Evolutionary conservation across 2,329 filamentous ascomycete species (phyloP), one percentile per base, ranked within the genome.

Genomic region (Nigrospora osmanthi): DNA sequence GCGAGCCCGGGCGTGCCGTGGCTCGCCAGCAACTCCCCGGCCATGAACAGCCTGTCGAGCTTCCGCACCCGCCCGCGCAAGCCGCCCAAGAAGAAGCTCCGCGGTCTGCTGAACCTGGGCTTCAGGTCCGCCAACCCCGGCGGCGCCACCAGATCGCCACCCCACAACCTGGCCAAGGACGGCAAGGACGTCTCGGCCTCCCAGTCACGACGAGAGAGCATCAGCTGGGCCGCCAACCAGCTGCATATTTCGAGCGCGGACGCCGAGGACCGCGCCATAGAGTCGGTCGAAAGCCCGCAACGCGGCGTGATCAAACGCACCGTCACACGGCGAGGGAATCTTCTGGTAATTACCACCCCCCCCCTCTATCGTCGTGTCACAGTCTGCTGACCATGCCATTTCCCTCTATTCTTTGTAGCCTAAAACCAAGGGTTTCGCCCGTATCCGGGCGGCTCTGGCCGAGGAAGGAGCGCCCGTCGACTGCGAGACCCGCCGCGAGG

Each of bases 381-480:
- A 23, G 35, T 36, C 16, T 49, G 47, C 62, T 30, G 32, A 11
- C 13, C 6, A 6, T 12, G 38, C 30, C 37, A 19, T 32, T n/a
- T 44, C 19, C 32, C 15, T 15, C 14, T 17, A 7, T 28, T 33
- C n/a, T 36, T 16, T 33, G 33, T 53, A 94, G 87, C 93, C 94
- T 12, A 98, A 97, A 72, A 93, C 91, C 1, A 95, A 95, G 67
- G 89, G 85, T 0, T 98, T 98, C 63, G 89, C 90, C 6, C 84
- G 93, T 11, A 95, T 98, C 53, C 82, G 87, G 49, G 93, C 91
- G 10, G 89, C 89, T 4, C 75, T 98, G 1, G 75, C 87, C 46
- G 93, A 98, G 67, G 93, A 98, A 67, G 78, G 80, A 14, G 81
- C 89, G 0, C 93, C 93, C 0, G 73, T 95, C 11, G 93, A 98